These are phyloP conservation scores for Aspergillus kassunensis DNA, from an alignment of 495 filamentous ascomycete genomes.

Conservation along the genomic window DNA sequence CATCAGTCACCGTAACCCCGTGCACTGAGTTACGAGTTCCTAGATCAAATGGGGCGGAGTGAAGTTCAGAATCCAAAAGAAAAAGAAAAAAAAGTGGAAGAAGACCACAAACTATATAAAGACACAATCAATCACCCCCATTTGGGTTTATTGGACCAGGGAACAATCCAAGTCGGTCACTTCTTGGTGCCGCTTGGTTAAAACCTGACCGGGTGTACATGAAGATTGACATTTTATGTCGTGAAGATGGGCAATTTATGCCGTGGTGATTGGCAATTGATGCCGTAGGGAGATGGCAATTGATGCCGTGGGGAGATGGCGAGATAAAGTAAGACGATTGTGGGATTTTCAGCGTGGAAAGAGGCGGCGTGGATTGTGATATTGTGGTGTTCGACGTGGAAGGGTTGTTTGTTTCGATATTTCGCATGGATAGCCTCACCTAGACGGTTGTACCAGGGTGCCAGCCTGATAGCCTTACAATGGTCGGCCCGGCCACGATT, in stretches of 20 bases:
- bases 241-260: no score
- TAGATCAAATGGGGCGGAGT: neutral
- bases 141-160: neutral
- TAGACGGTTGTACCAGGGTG: neutral
- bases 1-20: neutral
- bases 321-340: neutral
- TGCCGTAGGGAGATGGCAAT: neutral
- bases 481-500: neutral
- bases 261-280: neutral
- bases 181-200: neutral
- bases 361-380: no score
- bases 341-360: neutral
- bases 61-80: neutral
- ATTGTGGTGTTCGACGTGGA: no score
- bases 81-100: no score
- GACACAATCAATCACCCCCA: neutral
- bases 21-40: neutral
- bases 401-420: no score
- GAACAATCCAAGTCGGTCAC: neutral
- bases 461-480: neutral
- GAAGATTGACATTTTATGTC: neutral
- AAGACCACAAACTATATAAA: no score
- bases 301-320: neutral
- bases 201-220: neutral
- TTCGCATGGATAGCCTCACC: neutral